phyloP scores from a whole-genome alignment of 257 asterid species.

The Solanum megistacrolobum region DNA sequence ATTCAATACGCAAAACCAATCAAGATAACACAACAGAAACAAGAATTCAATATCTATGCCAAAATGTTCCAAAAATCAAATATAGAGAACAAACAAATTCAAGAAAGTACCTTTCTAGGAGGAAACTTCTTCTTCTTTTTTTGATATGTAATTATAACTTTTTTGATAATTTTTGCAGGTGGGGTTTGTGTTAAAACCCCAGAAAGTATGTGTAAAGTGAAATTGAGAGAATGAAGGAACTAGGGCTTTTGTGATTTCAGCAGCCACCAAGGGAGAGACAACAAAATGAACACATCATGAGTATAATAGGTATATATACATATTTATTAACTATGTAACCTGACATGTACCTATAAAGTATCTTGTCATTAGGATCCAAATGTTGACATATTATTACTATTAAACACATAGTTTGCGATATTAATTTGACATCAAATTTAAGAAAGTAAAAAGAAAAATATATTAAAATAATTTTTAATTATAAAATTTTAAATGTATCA shows the following conservation, averaged over 20 bases:
- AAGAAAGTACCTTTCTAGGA: background rate
- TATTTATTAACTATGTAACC: background rate
- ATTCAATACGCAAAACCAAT: background rate
- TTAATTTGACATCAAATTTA: background rate
- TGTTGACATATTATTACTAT: background rate
- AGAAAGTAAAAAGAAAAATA: background rate
- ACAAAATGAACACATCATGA: background rate
- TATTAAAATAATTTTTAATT: no score
- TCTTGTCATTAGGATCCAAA: background rate
- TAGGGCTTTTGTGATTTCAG: background rate
- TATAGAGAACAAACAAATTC: background rate
- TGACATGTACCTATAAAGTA: background rate
- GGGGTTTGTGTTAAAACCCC: background rate
- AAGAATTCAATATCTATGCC: background rate
- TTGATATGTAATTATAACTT: background rate
- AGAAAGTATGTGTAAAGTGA: background rate
- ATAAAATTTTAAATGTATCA: no score
- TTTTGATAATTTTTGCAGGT: background rate
- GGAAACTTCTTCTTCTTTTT: background rate
- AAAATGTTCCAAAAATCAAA: background rate
- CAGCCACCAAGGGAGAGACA: background rate
- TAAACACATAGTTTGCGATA: background rate
- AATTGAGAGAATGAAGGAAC: background rate
- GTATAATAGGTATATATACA: background rate
- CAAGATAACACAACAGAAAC: background rate